phyloP scores from a whole-genome alignment of 441 rosid genomes.

The Corymbia calophylla region DNA sequence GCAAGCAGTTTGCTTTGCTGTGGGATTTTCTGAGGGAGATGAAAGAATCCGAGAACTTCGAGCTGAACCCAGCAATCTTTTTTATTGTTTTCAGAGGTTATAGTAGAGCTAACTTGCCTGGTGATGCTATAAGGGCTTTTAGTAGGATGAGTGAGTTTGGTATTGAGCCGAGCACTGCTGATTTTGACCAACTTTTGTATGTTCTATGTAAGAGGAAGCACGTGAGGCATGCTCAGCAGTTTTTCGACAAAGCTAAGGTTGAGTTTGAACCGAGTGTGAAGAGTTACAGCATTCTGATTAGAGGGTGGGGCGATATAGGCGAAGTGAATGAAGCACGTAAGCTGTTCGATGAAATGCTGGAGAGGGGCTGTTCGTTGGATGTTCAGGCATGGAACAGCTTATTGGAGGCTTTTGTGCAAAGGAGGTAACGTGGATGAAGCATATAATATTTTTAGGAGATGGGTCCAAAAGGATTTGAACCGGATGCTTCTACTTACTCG shows the following conservation, averaged over 20 bases:
- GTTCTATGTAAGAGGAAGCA: constrained; percentile 66
- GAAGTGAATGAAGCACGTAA: constrained; percentile 36
- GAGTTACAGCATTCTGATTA: constrained; percentile 57
- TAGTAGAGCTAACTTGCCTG: constrained; percentile 62
- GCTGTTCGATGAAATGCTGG: constrained; percentile 84
- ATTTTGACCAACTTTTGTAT: constrained; percentile 60
- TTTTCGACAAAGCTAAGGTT: constrained; percentile 38
- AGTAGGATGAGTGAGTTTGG: constrained; percentile 82
- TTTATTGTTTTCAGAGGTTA: constrained; percentile 80
- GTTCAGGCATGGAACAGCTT: constrained; percentile 65
- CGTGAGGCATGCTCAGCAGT: constrained; percentile 50
- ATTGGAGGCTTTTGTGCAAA: constrained; percentile 63
- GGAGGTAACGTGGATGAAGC: constrained; percentile 64
- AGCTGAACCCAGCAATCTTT: constrained; percentile 41
- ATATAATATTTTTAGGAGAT: constrained; percentile 51
- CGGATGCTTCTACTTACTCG: constrained; percentile 61
- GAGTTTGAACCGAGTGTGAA: constrained; percentile 34
- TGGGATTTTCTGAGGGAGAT: constrained; percentile 84
- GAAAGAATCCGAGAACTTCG: constrained; percentile 38
- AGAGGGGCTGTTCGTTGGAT: constrained; percentile 31
- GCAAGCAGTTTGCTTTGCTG: constrained; percentile 57
- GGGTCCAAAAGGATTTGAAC: constrained; percentile 40
- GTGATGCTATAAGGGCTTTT: constrained; percentile 70
- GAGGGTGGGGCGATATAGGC: constrained; percentile 61
- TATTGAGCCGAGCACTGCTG: constrained; percentile 47